Evolutionary conservation across 2,329 filamentous ascomycete species (phyloP), one percentile per base, ranked within the genome.

Genomic region (Fusarium euwallaceae): DNA sequence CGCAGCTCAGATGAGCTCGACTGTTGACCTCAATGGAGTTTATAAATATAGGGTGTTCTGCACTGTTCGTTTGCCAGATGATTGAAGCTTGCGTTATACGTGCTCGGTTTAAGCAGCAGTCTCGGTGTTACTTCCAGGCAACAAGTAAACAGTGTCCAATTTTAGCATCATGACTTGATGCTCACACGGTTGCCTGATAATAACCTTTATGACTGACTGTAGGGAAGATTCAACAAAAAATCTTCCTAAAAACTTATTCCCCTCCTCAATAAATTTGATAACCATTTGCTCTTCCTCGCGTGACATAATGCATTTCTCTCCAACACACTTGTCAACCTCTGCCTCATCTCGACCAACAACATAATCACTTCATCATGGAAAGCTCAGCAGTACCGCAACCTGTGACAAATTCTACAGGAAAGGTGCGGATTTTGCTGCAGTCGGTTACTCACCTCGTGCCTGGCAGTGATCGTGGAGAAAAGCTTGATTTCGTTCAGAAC

Each of bases 391-490:
- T 12, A 17, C 43, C 29, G 9, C 37, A 61, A 10, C n/a, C 45
- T 2, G 32, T 12, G 32, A 17, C 4, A 34, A 53, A 64, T 14
- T 32, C 48, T 9, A 45, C 61, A 24, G 32, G 4, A 36, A 71
- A 71, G n/a, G 51, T 72, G 56, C 64, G 70, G 17, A 45, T 71
- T 24, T 56, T 75, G 53, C 58, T 75, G 5, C 63, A 74, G 14
- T 68, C 72, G 22, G 11, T 32, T 9, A 69, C 72, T 17, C 56
- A 67, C 56, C 66, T 73, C 41, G 68, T 72, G 3, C 70, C 65
- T 62, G 70, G 74, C n/a, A 55, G 20, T 24, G 27, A 63, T n/a
- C 60, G 61, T 16, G 20, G 4, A 53, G 74, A 73, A 58, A 73
- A 66, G 10, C 34, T 66, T 24, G 16, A 9, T 0, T 75, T 71